Base-by-base conservation (phyloP, 2,329 filamentous ascomycete species). In the Colletotrichum trifolii region DNA sequence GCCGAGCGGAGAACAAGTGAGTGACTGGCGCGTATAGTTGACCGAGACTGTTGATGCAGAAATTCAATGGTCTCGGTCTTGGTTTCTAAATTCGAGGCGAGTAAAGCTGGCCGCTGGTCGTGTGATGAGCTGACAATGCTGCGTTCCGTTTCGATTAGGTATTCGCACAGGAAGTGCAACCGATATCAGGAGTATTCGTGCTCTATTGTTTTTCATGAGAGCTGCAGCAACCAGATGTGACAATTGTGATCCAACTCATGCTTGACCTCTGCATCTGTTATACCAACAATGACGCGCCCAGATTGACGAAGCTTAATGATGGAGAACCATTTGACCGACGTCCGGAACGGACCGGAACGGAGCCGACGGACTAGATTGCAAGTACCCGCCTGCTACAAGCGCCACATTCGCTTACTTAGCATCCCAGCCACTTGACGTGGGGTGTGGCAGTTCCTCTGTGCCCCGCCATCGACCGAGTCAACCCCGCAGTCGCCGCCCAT, bases 401-500 rank as follows among this genome's bases (percentile, higher is more conserved):
- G 57, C 57, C 57, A 60, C 57, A 35, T 2, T 6, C n/a, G 11
- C 6, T 57, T 62, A 62, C 60, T 12, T 59, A 53, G 40, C 38
- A 38, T 35, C 10, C 2, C 34, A 46, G 17, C n/a, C 17, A 11
- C 48, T n/a, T 39, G 40, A 38, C 47, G 56, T 54, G 55, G 54
- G 40, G 45, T 56, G 47, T 63, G 63, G 63, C 63, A 57, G 63
- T 66, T 52, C 52, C 64, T 64, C 43, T 49, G 36, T 66, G 63
- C 66, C 66, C 66, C 66, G 53, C 66, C 66, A 67, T 63, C 42
- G 17, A 63, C 39, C 45, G n/a, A 64, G 47, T 54, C 54, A 66
- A 67, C 66, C 66, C 66, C 63, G 66, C 66, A 66, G 63, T 67
- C 63, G 54, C 54, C 39, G 52, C 57, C 61, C 52, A 57, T 63